A percentile compares a stretch with the other conserved stretches of the same genome.
phyloP scores from a whole-genome alignment of 305 asterid genomes.

The Solanum chacoense region DNA sequence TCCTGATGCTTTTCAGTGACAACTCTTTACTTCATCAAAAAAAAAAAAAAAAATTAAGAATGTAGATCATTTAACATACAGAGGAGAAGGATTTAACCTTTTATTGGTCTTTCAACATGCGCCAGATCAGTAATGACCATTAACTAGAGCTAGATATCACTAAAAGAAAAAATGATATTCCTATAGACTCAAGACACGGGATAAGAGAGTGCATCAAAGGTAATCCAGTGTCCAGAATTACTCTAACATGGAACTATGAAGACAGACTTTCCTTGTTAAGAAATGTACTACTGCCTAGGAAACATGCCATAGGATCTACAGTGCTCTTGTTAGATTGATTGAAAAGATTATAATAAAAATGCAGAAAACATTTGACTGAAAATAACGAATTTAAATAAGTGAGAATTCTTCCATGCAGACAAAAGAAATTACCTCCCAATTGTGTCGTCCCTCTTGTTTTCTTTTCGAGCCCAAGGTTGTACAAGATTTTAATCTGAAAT shows the following conservation, averaged over 20 bases:
- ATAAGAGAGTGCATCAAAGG: neutral
- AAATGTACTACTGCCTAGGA: neutral
- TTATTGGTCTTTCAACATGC: neutral
- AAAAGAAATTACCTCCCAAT: conserved; percentile 41
- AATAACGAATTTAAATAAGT: neutral
- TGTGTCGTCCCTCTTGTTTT: conserved; percentile 47
- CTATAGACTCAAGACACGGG: neutral
- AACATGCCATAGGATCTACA: neutral
- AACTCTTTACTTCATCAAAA: neutral
- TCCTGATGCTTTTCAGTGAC: neutral
- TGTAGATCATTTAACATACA: neutral
- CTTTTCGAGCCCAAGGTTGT: conserved; percentile 41
- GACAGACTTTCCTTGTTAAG: neutral
- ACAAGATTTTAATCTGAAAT: conserved; percentile 63
- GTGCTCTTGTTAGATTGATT: neutral
- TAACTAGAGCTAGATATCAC: neutral
- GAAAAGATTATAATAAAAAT: neutral
- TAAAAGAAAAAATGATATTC: neutral
- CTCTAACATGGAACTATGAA: neutral
- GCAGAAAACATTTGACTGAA: neutral
- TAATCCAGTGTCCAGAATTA: neutral
- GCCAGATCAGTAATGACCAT: neutral
- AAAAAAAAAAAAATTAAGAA: neutral
- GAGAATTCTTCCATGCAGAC: neutral
- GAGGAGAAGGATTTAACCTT: neutral